These are phyloP conservation scores for Heterobasidion parviporum DNA, from an alignment of 1,284 basidiomycete genomes.

Conservation along the genomic window DNA sequence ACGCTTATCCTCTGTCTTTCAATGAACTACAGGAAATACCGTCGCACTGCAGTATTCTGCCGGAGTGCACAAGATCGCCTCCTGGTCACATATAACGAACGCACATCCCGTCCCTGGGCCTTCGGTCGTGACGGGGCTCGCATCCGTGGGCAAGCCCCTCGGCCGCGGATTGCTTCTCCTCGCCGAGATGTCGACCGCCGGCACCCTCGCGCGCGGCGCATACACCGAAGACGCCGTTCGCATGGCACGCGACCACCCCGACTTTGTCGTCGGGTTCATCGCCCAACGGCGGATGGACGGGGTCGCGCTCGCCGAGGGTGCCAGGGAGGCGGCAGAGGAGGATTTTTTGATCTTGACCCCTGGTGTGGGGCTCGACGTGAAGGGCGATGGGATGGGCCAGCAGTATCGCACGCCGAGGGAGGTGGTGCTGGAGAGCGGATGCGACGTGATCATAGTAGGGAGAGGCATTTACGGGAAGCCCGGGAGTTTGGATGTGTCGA, in stretches of 20 bases:
- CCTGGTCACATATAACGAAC: slow-evolving; percentile 97
- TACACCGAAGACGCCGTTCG: slow-evolving; percentile 85
- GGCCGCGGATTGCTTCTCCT: slow-evolving; percentile 86
- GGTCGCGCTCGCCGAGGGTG: slow-evolving; percentile 31
- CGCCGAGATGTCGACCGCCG: slow-evolving; percentile 94
- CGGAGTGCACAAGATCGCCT: slow-evolving; percentile 90
- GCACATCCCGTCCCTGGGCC: slow-evolving; percentile 95
- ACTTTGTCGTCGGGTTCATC: slow-evolving; percentile 96
- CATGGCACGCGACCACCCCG: slow-evolving; percentile 74
- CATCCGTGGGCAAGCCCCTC: slow-evolving; percentile 78
- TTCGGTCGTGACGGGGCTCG: slow-evolving; percentile 84
- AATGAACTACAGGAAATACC: slow-evolving; percentile 71
- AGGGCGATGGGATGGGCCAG: slow-evolving; percentile 89
- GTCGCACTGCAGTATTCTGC: slow-evolving; percentile 92
- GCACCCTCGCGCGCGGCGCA: slow-evolving; percentile 74
- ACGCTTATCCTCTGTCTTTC: not conserved
- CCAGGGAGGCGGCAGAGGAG: slow-evolving; percentile 29
- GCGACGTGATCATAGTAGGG: slow-evolving; percentile 98
- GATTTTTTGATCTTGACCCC: slow-evolving; percentile 94
- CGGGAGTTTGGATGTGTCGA: slow-evolving; percentile 46
- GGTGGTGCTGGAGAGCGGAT: slow-evolving; percentile 81
- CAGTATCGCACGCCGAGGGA: slow-evolving; percentile 91
- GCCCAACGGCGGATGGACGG: slow-evolving; percentile 81
- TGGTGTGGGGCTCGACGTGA: slow-evolving; percentile 81
- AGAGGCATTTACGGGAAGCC: slow-evolving; percentile 87